A percentile compares a stretch with the other conserved stretches of the same genome.
Evolutionary conservation across 805 yeast genomes (phyloP).

Genomic region (Yarrowia deformans): DNA sequence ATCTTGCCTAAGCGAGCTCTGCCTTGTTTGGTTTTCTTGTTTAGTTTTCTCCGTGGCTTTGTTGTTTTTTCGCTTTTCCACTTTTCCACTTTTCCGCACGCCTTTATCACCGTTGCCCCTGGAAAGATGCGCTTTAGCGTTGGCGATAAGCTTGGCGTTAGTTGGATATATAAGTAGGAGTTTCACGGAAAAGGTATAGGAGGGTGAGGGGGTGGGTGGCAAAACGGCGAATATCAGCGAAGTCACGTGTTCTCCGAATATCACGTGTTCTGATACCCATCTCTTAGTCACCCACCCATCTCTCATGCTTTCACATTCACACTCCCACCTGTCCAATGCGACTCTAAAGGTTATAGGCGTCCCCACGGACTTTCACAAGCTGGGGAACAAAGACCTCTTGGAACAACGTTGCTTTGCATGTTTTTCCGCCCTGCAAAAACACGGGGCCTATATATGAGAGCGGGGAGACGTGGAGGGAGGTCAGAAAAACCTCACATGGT

Average conservation of each 20-base stretch:
- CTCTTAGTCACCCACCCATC: background rate
- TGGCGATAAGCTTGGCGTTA: slow-evolving; percentile 14
- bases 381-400: slow-evolving; percentile 11
- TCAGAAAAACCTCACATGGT: slow-evolving; percentile 8
- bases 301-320: slow-evolving; percentile 27
- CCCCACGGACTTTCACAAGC: slow-evolving; percentile 38
- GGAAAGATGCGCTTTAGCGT: slow-evolving; percentile 10
- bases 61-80: background rate
- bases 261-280: background rate
- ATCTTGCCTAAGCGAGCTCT: slow-evolving; percentile 3
- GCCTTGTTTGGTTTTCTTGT: background rate
- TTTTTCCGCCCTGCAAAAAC: slow-evolving; percentile 7
- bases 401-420: slow-evolving; percentile 31
- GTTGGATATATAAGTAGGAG: background rate
- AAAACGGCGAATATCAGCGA: no score
- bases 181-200: background rate
- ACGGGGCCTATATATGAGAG: slow-evolving; percentile 11
- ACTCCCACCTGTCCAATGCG: slow-evolving; percentile 14
- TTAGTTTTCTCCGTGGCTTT: no score
- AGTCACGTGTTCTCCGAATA: no score
- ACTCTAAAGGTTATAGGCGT: background rate
- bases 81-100: background rate
- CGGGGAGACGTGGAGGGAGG: no score
- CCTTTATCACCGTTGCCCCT: slow-evolving; percentile 19
- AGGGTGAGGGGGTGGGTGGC: no score